These are phyloP conservation scores for Carex pumila DNA, from an alignment of 176 grass and related monocot species.

Conservation along the genomic window DNA sequence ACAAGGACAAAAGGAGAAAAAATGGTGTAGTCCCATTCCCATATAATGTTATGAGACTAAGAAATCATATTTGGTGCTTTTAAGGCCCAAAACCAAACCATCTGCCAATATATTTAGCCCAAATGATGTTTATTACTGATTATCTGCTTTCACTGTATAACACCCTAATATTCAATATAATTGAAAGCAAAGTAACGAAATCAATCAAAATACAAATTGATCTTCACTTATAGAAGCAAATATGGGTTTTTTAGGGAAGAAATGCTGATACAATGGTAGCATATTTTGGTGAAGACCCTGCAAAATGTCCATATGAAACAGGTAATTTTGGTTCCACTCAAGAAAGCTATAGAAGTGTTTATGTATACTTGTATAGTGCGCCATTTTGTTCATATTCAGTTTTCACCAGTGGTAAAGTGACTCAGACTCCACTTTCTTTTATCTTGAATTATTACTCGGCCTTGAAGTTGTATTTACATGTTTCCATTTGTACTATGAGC, in stretches of 20 bases:
- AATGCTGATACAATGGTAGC: constrained; percentile 68
- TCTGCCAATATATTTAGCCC: not conserved
- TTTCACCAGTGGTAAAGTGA: not conserved
- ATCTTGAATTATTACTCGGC: not conserved
- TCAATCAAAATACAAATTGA: not conserved
- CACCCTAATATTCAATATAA: not conserved
- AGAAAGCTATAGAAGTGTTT: not conserved
- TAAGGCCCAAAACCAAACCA: not conserved
- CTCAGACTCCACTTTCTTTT: not conserved
- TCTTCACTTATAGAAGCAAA: not conserved
- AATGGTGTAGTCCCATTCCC: not conserved
- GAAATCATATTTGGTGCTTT: not conserved
- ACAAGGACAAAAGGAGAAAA: not conserved
- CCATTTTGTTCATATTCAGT: not conserved
- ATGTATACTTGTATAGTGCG: not conserved
- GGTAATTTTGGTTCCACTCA: constrained; percentile 45
- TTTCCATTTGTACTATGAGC: not conserved
- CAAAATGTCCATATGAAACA: constrained; percentile 84
- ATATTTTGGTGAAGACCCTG: constrained; percentile 98
- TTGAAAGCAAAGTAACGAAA: not conserved
- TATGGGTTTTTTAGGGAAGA: constrained; percentile 47
- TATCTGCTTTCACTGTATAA: not conserved
- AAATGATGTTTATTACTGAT: not conserved
- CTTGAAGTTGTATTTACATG: not conserved
- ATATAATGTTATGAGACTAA: too few relatives aligned